A percentile compares a stretch with the other conserved stretches of the same genome.
Conservation (phyloP, 495 filamentous ascomycete genomes). For the Hyaloscypha variabilis region DNA sequence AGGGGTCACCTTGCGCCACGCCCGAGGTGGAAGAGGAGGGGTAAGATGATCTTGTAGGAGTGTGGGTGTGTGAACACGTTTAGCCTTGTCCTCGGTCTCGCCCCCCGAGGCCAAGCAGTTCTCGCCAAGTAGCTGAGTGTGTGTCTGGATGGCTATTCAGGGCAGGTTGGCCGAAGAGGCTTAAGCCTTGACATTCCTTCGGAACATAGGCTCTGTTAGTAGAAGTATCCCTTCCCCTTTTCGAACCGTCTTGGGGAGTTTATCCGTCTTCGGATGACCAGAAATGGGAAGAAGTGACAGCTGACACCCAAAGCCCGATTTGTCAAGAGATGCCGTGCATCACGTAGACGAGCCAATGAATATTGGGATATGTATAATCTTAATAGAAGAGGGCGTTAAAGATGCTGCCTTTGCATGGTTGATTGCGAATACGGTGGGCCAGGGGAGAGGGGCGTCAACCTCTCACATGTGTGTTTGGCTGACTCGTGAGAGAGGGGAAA, state of each 20-base stretch:
- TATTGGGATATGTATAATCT: neutral
- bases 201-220: too few species aligned
- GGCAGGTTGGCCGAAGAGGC: neutral
- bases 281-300: neutral
- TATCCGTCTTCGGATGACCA: neutral
- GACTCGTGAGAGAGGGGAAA: neutral
- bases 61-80: neutral
- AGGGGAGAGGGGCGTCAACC: neutral
- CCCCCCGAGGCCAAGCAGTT: neutral
- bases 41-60: neutral
- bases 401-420: neutral
- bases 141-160: neutral
- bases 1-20: conserved; percentile 7
- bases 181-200: neutral
- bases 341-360: neutral
- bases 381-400: neutral
- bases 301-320: neutral
- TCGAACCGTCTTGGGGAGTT: neutral
- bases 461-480: neutral
- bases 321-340: conserved; percentile 13
- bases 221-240: too few species aligned
- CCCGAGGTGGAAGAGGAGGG: neutral
- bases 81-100: neutral
- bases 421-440: neutral
- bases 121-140: neutral